Conservation (phyloP, 202 grass and related monocot species). For the Digitaria exilis region DNA sequence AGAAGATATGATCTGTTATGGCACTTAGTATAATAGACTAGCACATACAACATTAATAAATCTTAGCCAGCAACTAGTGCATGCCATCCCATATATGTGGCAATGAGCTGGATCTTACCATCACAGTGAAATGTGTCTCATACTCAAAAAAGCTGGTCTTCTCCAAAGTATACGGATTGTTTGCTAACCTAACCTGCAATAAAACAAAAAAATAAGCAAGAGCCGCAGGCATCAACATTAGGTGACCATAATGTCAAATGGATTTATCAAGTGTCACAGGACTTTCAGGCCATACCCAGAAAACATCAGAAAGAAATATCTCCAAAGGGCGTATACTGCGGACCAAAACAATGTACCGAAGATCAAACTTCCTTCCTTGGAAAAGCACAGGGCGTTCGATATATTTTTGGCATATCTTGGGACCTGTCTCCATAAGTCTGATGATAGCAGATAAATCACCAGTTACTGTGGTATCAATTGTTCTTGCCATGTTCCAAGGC, state of each 20-base stretch:
- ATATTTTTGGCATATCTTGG: conserved; percentile 99
- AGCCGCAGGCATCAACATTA: conserved; percentile 27
- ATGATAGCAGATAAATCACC: conserved; percentile 88
- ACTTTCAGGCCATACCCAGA: conserved; percentile 72
- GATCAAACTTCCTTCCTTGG: conserved; percentile 91
- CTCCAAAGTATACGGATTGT: conserved; percentile 90
- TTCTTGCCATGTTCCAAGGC: conserved; percentile 98
- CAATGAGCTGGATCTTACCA: conserved; percentile 56
- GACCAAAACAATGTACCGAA: conserved; percentile 88
- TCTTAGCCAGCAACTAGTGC: conserved; percentile 5
- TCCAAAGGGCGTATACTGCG: conserved; percentile 85
- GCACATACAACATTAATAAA: conserved; percentile 5
- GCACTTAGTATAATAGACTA: conserved; percentile 12
- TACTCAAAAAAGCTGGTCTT: conserved; percentile 95
- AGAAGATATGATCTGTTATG: conserved; percentile 23
- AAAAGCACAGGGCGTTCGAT: conserved; percentile 82
- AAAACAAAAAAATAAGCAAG: conserved; percentile 36
- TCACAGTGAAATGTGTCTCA: conserved; percentile 98
- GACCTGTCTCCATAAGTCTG: conserved; percentile 95
- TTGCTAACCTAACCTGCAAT: conserved; percentile 82
- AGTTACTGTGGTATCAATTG: conserved; percentile 89
- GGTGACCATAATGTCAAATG: neutral
- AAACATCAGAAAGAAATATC: conserved; percentile 90
- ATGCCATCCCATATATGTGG: conserved; percentile 8
- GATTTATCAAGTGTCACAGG: conserved; percentile 29